Base-by-base conservation (phyloP, 768 basidiomycete genomes). In the Psilocybe tampanensis region DNA sequence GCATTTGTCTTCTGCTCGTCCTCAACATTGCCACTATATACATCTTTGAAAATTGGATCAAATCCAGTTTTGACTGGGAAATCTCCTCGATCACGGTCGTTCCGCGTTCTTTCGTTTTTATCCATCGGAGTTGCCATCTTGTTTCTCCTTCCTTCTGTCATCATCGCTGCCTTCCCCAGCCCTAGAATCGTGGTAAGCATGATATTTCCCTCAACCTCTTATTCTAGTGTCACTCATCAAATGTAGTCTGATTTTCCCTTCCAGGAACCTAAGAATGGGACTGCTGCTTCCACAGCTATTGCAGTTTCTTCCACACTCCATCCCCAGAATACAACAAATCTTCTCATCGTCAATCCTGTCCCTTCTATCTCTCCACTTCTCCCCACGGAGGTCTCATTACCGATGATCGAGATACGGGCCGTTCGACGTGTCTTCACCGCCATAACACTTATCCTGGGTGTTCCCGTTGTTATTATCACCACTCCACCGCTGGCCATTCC, bases 1-100 rank as follows among this genome's bases (percentile, higher is more conserved):
- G 81, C 84, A 8, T 90, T 91, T 66, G 75, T 84, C 12, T 90
- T 89, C 64, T 78, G 85, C 17, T 84, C 89, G 1, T 74, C 83
- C 6, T 80, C 82, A 57, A 88, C 90, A 3, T 74, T 90, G 17
- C 82, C 86, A 18, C 69, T 90, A 52, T 89, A 88, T 59, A 76
- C 83, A 34, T 83, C 88, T 2, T 69, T 89, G 51, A 80, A 79
- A 55, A 79, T 79, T 23, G 71, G 73, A 6, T 52, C 70, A 9
- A 75, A 74, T 51, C 68, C 76, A 5, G 59, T 76, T 15, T 69
- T 72, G 2, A 73, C 76, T 24, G 66, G 66, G 8, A 85, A 84
- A 70, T 74, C 75, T 47, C 72, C 80, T 12, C 76, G 73, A 29
- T 72, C 76, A 29, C 80, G 76, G 47, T 87, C 86, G 4, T 91